phyloP scores from a whole-genome alignment of 2,329 filamentous ascomycete genomes.

The Fusarium brevicatenulatum region DNA sequence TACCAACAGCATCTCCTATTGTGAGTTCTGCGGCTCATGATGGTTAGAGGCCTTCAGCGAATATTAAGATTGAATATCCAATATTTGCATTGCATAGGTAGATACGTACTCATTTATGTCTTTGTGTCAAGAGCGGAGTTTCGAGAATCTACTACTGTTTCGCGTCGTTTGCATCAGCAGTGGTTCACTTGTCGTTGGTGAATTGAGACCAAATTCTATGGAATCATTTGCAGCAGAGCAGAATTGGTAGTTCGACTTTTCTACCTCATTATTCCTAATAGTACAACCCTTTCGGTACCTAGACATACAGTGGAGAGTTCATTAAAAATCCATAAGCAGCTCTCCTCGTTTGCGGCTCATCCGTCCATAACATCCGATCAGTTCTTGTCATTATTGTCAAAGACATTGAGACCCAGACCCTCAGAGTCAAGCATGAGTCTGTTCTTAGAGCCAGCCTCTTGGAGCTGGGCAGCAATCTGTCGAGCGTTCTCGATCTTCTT shows the following conservation, averaged over 20 bases:
- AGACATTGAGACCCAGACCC: slow-evolving; percentile 90
- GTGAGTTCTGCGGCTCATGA: not conserved
- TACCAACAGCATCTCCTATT: not conserved
- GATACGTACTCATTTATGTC: not conserved
- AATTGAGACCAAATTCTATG: too few species aligned
- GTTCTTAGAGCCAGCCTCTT: slow-evolving; percentile 88
- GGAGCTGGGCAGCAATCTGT: slow-evolving; percentile 85
- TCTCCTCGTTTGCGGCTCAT: slow-evolving; percentile 3
- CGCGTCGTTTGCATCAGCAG: not conserved
- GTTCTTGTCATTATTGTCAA: slow-evolving; percentile 61
- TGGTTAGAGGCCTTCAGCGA: not conserved
- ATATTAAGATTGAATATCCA: not conserved
- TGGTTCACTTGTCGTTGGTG: not conserved
- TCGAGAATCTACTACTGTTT: not conserved
- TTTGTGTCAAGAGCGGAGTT: not conserved
- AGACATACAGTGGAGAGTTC: slow-evolving; percentile 62
- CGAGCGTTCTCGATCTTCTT: slow-evolving; percentile 98
- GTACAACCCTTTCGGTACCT: slow-evolving; percentile 43
- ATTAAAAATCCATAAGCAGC: slow-evolving; percentile 25
- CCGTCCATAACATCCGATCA: not conserved
- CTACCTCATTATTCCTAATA: slow-evolving; percentile 44
- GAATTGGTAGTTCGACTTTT: slow-evolving; percentile 38
- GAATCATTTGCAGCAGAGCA: slow-evolving; percentile 23
- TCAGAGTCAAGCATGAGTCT: slow-evolving; percentile 93
- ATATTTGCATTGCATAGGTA: not conserved